Evolutionary conservation across 2,329 filamentous ascomycete species (phyloP), one percentile per base, ranked within the genome.

Genomic region (Chaetomium sp.): DNA sequence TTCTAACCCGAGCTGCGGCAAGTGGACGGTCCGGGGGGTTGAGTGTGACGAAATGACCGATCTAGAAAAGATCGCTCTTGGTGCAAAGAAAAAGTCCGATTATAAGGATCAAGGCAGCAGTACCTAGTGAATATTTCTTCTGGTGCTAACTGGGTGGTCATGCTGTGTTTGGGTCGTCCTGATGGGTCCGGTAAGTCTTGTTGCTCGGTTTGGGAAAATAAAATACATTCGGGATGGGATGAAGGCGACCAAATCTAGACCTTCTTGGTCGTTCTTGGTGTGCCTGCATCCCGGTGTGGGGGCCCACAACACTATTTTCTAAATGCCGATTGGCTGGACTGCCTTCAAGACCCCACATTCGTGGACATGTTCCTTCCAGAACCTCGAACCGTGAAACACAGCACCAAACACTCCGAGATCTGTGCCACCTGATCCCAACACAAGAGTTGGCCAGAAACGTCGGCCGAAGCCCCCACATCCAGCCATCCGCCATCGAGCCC

Each of bases 381-480:
- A 51, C 23, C 29, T 51, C 38, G 25, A 16, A 31, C 27, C 16
- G 2, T 33, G 29, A 21, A 31, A n/a, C 31, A 8, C 31, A 33
- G 29, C 13, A 31, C 19, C 31, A 8, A 21, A 33, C 21, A 10
- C 23, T 27, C 12, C 25, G 13, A 8, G 12, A 1, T 10, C 21
- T 56, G 53, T 12, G 33, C 53, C 33, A 23, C 53, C 31, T 47
- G 12, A n/a, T 21, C 31, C 35, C 53, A n/a, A 16, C 10, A 21
- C 12, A 21, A 19, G 35, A 57, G 54, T 57, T 57, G 54, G 54
- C 54, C 54, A 57, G 38, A 57, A 47, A 57, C 55, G 38, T n/a
- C 55, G n/a, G 55, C 55, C 38, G 25, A 47, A 38, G 12, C 27
- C 54, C 21, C 33, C 13, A 35, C 21, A 42, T 33, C 33, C 5